Conservation (phyloP, 2,329 filamentous ascomycete species). For the Penicillium expansum region DNA sequence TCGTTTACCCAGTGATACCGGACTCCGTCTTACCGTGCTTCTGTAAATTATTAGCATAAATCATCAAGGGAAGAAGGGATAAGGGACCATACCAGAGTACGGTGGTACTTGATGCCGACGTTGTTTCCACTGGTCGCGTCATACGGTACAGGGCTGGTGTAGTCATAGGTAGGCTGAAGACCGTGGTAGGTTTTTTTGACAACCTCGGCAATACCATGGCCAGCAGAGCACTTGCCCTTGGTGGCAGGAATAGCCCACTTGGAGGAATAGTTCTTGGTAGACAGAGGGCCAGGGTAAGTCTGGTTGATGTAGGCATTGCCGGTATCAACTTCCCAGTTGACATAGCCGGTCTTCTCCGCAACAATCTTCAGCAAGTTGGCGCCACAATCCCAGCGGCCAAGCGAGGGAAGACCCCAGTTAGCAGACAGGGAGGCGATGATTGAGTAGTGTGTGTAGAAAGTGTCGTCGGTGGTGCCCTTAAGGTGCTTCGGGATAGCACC, state of each 20-base stretch:
- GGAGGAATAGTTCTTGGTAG: slow-evolving; percentile 25
- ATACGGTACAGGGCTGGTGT: slow-evolving; percentile 36
- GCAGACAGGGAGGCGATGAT: slow-evolving; percentile 64
- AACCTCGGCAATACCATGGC: slow-evolving; percentile 34
- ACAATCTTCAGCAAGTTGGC: slow-evolving; percentile 67
- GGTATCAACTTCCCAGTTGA: slow-evolving; percentile 41
- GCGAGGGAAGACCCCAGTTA: slow-evolving; percentile 68
- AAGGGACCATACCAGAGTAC: slow-evolving; percentile 14
- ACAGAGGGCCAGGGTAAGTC: slow-evolving; percentile 53
- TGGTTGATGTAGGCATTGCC: slow-evolving; percentile 51
- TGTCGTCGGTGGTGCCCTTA: slow-evolving; percentile 64
- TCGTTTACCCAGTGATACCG: slow-evolving; percentile 12
- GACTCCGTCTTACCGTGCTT: slow-evolving; percentile 19
- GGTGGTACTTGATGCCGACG: slow-evolving; percentile 22
- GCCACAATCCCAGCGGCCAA: slow-evolving; percentile 69
- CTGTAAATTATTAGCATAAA: slow-evolving; percentile 7
- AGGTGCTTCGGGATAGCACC: slow-evolving; percentile 67
- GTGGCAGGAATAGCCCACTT: slow-evolving; percentile 32
- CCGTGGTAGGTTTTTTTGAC: slow-evolving; percentile 35
- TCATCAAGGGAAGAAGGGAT: not conserved
- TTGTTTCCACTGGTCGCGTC: slow-evolving; percentile 29
- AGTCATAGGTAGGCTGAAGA: slow-evolving; percentile 33
- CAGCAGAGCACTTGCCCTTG: slow-evolving; percentile 33
- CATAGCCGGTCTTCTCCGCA: slow-evolving; percentile 60
- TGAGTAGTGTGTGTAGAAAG: slow-evolving; percentile 73